Conservation (phyloP, 2,329 filamentous ascomycete species). For the Fusarium globosum region DNA sequence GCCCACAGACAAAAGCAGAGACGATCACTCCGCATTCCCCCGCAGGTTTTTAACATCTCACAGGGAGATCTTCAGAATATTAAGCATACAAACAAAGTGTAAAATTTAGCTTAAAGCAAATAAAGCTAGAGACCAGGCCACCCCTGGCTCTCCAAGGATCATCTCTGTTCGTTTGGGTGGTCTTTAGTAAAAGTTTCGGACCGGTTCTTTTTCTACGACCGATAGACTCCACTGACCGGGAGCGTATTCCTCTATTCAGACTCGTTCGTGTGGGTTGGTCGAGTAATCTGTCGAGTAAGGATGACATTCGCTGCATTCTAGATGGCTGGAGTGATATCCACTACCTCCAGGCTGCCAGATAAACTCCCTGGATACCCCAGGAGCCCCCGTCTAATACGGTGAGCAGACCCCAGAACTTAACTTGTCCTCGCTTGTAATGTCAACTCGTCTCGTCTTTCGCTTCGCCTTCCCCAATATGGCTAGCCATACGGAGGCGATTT, state of each 20-base stretch:
- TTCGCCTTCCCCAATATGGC: constrained; percentile 22
- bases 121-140: not conserved
- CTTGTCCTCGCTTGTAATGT: not conserved
- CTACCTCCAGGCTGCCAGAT: constrained; percentile 3
- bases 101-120: constrained; percentile 17
- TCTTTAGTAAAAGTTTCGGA: constrained; percentile 26
- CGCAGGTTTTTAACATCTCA: constrained; percentile 24
- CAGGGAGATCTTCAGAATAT: not conserved
- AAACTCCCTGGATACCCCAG: not conserved
- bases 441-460: not conserved
- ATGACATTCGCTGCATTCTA: constrained; percentile 19
- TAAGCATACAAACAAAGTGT: constrained; percentile 17
- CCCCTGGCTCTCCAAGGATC: not conserved
- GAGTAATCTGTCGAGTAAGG: not conserved
- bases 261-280: not conserved
- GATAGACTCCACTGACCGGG: constrained; percentile 24
- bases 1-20: not conserved
- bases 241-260: constrained; percentile 1
- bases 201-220: constrained; percentile 40
- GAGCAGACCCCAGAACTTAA: not conserved
- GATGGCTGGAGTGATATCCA: constrained; percentile 15
- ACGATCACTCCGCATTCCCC: constrained; percentile 24
- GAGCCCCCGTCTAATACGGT: not conserved
- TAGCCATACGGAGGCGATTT: not conserved
- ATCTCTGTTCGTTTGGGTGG: not conserved